These are phyloP conservation scores for Jamesozyma rosinii DNA, from an alignment of 805 yeast species.

Conservation along the genomic window DNA sequence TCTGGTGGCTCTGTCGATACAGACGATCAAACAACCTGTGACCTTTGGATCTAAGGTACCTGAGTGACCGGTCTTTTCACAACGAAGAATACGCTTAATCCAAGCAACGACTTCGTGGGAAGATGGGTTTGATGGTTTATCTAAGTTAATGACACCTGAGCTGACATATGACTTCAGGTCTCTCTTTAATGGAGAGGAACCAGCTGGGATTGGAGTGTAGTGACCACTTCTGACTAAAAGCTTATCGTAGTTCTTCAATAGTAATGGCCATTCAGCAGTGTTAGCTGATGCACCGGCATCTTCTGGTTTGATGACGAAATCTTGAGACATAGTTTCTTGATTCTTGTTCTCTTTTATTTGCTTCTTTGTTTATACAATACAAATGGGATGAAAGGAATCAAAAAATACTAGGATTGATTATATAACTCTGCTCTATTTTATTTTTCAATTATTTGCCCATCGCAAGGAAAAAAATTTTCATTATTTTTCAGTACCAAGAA, in stretches of 20 bases:
- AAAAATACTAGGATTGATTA: neutral
- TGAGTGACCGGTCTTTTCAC: conserved; percentile 97
- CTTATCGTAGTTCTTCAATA: conserved; percentile 89
- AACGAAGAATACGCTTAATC: conserved; percentile 91
- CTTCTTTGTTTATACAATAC: neutral
- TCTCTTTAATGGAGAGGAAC: conserved; percentile 89
- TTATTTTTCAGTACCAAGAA: neutral
- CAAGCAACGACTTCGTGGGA: conserved; percentile 99
- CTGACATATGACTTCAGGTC: conserved; percentile 83
- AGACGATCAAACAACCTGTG: conserved; percentile 96
- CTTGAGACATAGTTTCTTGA: conserved; percentile 43
- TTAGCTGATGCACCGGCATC: conserved; percentile 66
- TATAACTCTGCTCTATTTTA: neutral
- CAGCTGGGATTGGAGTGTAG: conserved; percentile 94
- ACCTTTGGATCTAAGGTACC: conserved; percentile 99
- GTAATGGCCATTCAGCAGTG: conserved; percentile 91
- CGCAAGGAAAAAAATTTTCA: conserved; percentile 2
- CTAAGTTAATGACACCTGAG: conserved; percentile 93
- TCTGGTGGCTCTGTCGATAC: conserved; percentile 96
- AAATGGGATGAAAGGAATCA: neutral
- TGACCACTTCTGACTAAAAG: conserved; percentile 91
- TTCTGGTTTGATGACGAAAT: conserved; percentile 83
- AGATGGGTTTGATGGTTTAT: conserved; percentile 96
- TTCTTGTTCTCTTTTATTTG: neutral
- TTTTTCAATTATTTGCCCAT: neutral